Conservation (phyloP, 176 grass and related monocot species). For the Avena insularis region DNA sequence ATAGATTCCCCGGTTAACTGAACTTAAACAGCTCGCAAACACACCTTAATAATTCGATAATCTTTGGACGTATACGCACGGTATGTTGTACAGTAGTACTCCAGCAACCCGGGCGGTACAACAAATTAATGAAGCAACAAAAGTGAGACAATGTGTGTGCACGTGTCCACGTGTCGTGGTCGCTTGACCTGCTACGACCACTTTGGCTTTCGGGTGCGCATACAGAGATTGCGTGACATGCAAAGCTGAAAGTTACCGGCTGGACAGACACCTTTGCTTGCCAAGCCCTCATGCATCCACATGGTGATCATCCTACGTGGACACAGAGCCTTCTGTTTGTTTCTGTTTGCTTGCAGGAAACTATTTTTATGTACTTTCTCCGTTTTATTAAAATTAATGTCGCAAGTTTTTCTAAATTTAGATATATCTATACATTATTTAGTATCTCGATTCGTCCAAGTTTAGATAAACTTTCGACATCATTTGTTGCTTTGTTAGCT, state of each 20-base stretch:
- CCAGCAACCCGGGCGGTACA: neutral
- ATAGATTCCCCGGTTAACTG: neutral
- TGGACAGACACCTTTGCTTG: conserved; percentile 42
- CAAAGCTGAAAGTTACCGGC: conserved; percentile 33
- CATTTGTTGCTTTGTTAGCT: neutral
- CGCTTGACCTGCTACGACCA: conserved; percentile 7
- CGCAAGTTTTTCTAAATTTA: no score
- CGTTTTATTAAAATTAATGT: no score
- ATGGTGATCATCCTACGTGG: neutral
- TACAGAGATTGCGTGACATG: conserved; percentile 33
- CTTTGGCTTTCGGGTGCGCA: conserved; percentile 13
- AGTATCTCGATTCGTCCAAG: no score
- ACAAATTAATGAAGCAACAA: conserved; percentile 10
- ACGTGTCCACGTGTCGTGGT: conserved; percentile 16
- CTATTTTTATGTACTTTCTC: no score
- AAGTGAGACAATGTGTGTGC: neutral
- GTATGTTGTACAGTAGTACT: neutral
- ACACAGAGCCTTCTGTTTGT: neutral
- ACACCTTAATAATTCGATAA: neutral
- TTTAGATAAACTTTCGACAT: no score
- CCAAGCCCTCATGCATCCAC: conserved; percentile 32
- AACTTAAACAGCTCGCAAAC: neutral
- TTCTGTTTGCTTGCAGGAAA: no score
- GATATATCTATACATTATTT: no score
- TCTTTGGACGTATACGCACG: neutral